A percentile compares a stretch with the other conserved stretches of the same genome.
Conservation (phyloP, 2,329 filamentous ascomycete genomes). For the Alternaria gansuensis region DNA sequence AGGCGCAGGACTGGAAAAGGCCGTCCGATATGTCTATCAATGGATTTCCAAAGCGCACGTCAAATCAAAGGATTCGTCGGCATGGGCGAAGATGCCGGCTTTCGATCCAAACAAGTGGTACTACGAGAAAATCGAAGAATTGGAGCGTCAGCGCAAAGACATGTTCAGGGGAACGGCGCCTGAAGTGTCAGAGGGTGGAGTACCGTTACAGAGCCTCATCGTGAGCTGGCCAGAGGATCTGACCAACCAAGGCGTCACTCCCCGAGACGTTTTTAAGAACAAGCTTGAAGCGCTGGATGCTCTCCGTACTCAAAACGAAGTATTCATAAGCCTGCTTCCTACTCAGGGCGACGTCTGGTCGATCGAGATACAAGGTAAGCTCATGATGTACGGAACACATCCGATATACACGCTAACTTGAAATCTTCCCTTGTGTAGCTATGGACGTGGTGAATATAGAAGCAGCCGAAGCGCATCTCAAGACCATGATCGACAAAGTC, state of each 20-base stretch:
- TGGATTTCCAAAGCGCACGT: conserved; percentile 38
- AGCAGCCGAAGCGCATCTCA: conserved; percentile 34
- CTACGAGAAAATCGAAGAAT: conserved; percentile 27
- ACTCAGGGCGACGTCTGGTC: conserved; percentile 16
- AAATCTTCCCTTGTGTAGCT: conserved; percentile 7
- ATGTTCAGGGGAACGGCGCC: conserved; percentile 34
- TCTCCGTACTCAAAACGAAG: conserved; percentile 39
- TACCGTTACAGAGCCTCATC: conserved; percentile 9
- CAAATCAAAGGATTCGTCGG: conserved; percentile 34
- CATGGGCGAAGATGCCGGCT: conserved; percentile 42
- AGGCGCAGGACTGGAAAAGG: conserved; percentile 31
- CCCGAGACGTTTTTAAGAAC: conserved; percentile 40
- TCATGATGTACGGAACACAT: not conserved
- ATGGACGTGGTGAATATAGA: conserved; percentile 25
- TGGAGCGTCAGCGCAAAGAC: conserved; percentile 31
- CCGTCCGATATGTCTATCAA: conserved; percentile 33
- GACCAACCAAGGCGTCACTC: conserved; percentile 22
- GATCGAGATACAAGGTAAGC: conserved; percentile 32
- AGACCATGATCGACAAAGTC: conserved; percentile 35
- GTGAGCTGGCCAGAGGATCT: conserved; percentile 39
- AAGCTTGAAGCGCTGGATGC: conserved; percentile 41
- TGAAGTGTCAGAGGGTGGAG: conserved; percentile 15
- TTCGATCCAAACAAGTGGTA: conserved; percentile 39
- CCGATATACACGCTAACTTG: not conserved
- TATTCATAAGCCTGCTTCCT: conserved; percentile 38